Evolutionary conservation across 306 rosid genomes (phyloP).

Genomic region (Quercus agrifolia): DNA sequence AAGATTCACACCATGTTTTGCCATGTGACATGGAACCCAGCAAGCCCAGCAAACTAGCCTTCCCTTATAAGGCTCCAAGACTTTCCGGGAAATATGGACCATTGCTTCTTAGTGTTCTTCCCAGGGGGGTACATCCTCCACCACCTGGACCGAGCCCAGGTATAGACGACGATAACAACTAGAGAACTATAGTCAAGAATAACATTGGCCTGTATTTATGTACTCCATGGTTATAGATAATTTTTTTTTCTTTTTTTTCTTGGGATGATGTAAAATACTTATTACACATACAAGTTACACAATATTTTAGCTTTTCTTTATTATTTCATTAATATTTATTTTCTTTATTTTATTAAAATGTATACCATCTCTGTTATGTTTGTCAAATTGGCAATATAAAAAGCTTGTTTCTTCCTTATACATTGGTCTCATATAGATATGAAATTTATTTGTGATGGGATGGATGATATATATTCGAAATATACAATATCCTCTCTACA

Average conservation of each 20-base stretch:
- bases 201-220: neutral
- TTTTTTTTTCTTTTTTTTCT: neutral
- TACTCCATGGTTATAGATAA: neutral
- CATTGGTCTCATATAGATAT: too few relatives aligned
- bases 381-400: too few relatives aligned
- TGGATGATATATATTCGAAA: too few relatives aligned
- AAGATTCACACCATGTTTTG: neutral
- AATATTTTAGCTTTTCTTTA: neutral
- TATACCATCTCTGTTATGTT: too few relatives aligned
- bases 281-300: neutral
- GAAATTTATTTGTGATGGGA: too few relatives aligned
- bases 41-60: neutral
- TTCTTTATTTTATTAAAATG: neutral
- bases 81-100: conserved; percentile 29
- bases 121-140: conserved; percentile 45
- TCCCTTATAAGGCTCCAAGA: neutral
- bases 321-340: too few relatives aligned
- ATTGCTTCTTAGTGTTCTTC: conserved; percentile 60
- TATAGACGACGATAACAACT: conserved; percentile 21
- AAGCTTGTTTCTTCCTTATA: too few relatives aligned
- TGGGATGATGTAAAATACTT: conserved; percentile 5
- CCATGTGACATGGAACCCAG: conserved; percentile 12
- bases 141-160: conserved; percentile 70
- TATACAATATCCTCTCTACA: too few relatives aligned
- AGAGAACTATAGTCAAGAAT: neutral